Evolutionary conservation across 1,284 basidiomycete species (phyloP).

Genomic region (Schizophyllum commune): DNA sequence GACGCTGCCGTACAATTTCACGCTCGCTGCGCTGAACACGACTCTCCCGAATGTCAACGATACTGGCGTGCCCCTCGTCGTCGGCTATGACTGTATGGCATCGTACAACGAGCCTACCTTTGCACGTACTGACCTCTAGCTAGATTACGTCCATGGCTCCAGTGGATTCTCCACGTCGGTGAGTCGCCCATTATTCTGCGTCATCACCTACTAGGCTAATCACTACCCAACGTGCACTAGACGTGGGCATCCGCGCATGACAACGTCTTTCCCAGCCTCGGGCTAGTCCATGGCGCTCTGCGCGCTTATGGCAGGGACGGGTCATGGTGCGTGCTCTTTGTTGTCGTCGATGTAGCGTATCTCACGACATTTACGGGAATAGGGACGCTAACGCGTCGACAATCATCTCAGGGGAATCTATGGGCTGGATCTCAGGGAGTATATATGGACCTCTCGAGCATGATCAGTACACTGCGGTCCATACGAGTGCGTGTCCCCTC

Average conservation of each 20-base stretch:
- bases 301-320: background rate
- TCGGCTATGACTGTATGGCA: constrained; percentile 30
- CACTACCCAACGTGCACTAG: background rate
- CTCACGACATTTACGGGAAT: background rate
- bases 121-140: background rate
- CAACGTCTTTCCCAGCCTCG: background rate
- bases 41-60: constrained; percentile 27
- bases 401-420: background rate
- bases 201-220: too few relatives aligned
- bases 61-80: constrained; percentile 33
- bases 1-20: constrained; percentile 27
- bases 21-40: constrained; percentile 30
- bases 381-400: background rate
- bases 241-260: background rate
- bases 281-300: background rate
- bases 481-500: constrained; percentile 21
- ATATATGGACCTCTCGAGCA: background rate
- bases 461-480: constrained; percentile 22
- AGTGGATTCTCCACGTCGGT: constrained; percentile 30
- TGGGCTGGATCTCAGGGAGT: background rate
- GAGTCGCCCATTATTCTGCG: background rate
- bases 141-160: constrained; percentile 28
- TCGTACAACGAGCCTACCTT: background rate
- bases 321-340: background rate
- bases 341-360: background rate